phyloP scores from a whole-genome alignment of 164 flowering plant species.

The Sedum album region DNA sequence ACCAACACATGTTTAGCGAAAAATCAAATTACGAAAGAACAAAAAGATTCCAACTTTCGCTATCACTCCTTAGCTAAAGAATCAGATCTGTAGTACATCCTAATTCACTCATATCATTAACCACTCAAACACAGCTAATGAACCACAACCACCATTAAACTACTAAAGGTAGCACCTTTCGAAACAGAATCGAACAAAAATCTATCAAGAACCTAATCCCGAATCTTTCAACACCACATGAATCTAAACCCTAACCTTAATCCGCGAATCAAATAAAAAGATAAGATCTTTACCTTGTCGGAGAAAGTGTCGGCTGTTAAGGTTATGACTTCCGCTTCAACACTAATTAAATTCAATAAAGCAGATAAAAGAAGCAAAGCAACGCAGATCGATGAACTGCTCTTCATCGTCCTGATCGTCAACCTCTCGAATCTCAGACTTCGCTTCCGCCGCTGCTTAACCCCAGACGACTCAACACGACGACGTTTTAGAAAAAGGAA shows the following conservation, averaged over 20 bases:
- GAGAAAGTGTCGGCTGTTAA: slow-evolving; percentile 68
- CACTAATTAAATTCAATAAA: slow-evolving; percentile 8
- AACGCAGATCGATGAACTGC: not conserved
- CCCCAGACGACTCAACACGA: too few species aligned
- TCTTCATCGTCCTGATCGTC: slow-evolving; percentile 22
- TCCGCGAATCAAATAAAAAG: not conserved
- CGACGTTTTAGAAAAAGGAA: too few species aligned
- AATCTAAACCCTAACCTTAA: not conserved
- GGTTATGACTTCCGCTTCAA: slow-evolving; percentile 65
- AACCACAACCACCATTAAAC: not conserved
- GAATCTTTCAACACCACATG: not conserved
- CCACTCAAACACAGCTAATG: not conserved
- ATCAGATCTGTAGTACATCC: not conserved
- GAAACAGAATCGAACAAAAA: not conserved
- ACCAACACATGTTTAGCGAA: not conserved
- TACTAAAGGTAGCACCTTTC: not conserved
- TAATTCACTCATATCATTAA: not conserved
- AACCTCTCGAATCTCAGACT: too few species aligned
- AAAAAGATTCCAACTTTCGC: not conserved
- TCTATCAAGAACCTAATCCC: not conserved
- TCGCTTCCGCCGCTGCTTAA: too few species aligned
- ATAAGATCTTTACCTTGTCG: slow-evolving; percentile 55
- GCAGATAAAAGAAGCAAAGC: slow-evolving; percentile 10
- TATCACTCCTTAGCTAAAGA: not conserved
- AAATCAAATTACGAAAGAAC: not conserved